Evolutionary conservation across 495 filamentous ascomycete species (phyloP).

Genomic region (Penicillium coprophilum): DNA sequence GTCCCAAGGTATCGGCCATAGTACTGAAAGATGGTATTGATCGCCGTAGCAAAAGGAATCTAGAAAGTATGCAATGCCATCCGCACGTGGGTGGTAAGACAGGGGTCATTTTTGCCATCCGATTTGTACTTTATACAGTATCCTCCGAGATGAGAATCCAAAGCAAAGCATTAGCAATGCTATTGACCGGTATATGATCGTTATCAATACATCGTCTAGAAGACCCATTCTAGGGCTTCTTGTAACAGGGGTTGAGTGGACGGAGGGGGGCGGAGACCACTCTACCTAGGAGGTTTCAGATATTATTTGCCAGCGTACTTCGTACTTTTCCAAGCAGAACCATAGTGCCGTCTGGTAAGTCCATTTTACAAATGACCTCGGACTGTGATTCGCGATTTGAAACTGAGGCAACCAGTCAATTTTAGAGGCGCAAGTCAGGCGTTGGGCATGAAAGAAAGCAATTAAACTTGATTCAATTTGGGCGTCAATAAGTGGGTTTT

Average conservation of each 20-base stretch:
- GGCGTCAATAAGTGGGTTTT: constrained; percentile 15
- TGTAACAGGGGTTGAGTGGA: neutral
- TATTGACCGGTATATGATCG: neutral
- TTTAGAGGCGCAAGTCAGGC: constrained; percentile 22
- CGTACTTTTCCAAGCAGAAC: neutral
- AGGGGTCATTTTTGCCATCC: constrained; percentile 1
- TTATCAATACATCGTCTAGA: constrained; percentile 2
- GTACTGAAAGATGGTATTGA: neutral
- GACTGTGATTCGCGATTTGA: neutral
- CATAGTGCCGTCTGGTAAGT: constrained; percentile 1
- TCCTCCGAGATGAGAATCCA: constrained; percentile 1
- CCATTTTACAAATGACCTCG: neutral
- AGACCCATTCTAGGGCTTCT: constrained; percentile 1
- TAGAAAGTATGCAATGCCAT: neutral
- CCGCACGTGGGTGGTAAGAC: constrained; percentile 7
- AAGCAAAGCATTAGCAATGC: neutral
- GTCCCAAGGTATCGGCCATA: neutral
- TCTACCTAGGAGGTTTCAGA: constrained; percentile 4
- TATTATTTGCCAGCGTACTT: constrained; percentile 2
- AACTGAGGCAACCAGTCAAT: constrained; percentile 12
- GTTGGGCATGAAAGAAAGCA: constrained; percentile 31
- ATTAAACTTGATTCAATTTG: constrained; percentile 4
- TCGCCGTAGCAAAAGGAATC: neutral
- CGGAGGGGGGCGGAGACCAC: neutral
- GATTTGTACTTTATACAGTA: neutral